These are phyloP conservation scores for Gonium pectorale DNA, from an alignment of 139 green algal genomes.

Conservation along the genomic window DNA sequence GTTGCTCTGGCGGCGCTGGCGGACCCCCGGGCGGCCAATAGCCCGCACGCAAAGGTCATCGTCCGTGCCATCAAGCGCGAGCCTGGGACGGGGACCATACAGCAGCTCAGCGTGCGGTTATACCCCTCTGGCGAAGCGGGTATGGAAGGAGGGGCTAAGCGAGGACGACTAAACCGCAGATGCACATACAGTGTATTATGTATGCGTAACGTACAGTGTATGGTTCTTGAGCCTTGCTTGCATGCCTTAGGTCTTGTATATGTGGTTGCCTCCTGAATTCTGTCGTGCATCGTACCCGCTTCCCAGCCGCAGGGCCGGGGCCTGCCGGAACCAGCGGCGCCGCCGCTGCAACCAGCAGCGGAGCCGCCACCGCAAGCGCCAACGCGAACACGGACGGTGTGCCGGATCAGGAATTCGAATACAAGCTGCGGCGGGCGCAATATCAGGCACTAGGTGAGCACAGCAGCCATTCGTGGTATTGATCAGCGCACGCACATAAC, in stretches of 20 bases:
- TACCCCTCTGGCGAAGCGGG: constrained; percentile 8
- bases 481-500: not conserved
- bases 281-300: no score
- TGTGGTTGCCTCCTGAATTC: no score
- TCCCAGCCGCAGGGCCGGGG: not conserved
- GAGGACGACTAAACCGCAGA: no score
- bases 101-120: constrained; percentile 4
- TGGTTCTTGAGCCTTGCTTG: not conserved
- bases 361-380: not conserved
- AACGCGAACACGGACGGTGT: not conserved
- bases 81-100: not conserved
- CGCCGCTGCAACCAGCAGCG: not conserved
- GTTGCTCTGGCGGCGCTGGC: not conserved
- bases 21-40: not conserved
- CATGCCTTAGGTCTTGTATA: not conserved
- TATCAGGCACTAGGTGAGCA: constrained; percentile 23
- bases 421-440: constrained; percentile 19
- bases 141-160: no score
- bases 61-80: constrained; percentile 32
- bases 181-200: no score
- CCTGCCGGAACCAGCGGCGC: not conserved
- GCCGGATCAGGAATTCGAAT: not conserved
- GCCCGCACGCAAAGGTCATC: not conserved
- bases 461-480: not conserved
- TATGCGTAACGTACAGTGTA: no score